phyloP scores from a whole-genome alignment of 1,284 basidiomycete genomes.

The Vanrija humicola region DNA sequence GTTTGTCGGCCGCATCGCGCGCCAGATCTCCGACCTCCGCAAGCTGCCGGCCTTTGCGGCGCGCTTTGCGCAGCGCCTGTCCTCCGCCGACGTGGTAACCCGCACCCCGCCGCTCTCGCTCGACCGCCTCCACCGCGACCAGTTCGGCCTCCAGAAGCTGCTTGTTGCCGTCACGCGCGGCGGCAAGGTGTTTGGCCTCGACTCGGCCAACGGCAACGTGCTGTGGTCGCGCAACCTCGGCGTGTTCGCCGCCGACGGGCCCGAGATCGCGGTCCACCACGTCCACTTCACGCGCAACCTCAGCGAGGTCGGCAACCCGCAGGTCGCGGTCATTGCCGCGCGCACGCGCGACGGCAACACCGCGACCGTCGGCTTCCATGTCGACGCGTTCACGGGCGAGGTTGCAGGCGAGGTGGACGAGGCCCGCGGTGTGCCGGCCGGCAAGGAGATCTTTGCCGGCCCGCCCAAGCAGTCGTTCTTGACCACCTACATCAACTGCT shows the following conservation, averaged over 20 bases:
- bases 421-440: conserved; percentile 24
- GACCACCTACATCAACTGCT: conserved; percentile 42
- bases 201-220: conserved; percentile 69
- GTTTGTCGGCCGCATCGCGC: conserved; percentile 56
- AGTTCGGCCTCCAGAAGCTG: conserved; percentile 84
- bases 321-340: conserved; percentile 38
- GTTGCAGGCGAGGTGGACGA: conserved; percentile 36
- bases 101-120: conserved; percentile 46
- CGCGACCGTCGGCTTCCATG: conserved; percentile 64
- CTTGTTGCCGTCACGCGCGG: conserved; percentile 66
- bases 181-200: conserved; percentile 78
- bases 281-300: conserved; percentile 37
- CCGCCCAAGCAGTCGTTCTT: conserved; percentile 33
- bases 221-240: conserved; percentile 66
- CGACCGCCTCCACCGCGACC: conserved; percentile 59
- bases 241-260: conserved; percentile 23
- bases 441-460: conserved; percentile 37
- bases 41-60: conserved; percentile 69
- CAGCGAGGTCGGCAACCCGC: conserved; percentile 35
- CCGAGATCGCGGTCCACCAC: conserved; percentile 34
- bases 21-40: conserved; percentile 61
- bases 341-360: conserved; percentile 1
- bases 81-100: conserved; percentile 59
- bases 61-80: conserved; percentile 68
- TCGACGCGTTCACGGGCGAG: conserved; percentile 72